A percentile compares a stretch with the other conserved stretches of the same genome.
Evolutionary conservation across 1,139 yeast genomes (phyloP).

Genomic region (Yamadazyma sp.): DNA sequence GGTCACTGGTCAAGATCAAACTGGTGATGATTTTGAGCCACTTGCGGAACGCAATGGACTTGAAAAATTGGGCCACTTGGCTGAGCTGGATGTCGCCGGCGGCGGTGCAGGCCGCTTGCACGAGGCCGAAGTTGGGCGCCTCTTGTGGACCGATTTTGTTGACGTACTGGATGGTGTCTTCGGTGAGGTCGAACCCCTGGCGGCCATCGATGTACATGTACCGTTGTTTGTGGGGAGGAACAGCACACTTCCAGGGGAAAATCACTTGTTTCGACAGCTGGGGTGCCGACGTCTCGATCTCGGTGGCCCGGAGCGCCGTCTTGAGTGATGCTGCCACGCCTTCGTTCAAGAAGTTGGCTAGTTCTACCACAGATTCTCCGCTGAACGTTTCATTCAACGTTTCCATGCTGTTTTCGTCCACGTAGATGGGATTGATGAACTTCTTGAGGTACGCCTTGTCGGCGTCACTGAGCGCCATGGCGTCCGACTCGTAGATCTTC

Average conservation of each 20-base stretch:
- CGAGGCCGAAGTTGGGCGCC: constrained; percentile 50
- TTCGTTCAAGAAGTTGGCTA: constrained; percentile 60
- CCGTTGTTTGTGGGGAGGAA: constrained; percentile 92
- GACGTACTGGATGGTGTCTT: constrained; percentile 22
- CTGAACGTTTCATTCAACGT: constrained; percentile 53
- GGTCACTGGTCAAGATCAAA: constrained; percentile 64
- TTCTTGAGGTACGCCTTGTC: constrained; percentile 50
- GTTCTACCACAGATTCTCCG: constrained; percentile 69
- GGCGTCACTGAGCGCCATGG: constrained; percentile 21
- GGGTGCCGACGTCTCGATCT: constrained; percentile 62
- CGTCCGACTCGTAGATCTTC: constrained; percentile 22
- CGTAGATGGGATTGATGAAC: constrained; percentile 58
- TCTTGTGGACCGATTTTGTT: constrained; percentile 50
- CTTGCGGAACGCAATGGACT: constrained; percentile 62
- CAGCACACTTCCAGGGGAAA: constrained; percentile 86
- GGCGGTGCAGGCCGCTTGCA: constrained; percentile 14
- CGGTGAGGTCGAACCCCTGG: constrained; percentile 23
- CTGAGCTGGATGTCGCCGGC: constrained; percentile 37
- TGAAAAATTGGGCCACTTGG: constrained; percentile 58
- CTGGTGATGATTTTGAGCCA: constrained; percentile 70
- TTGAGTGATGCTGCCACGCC: constrained; percentile 35
- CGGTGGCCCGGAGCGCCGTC: constrained; percentile 45
- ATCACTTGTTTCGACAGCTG: constrained; percentile 52
- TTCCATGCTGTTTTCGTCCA: constrained; percentile 41
- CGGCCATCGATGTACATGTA: constrained; percentile 82